Evolutionary conservation across 2,329 filamentous ascomycete genomes (phyloP).

Genomic region (Amauroascus verrucosus): DNA sequence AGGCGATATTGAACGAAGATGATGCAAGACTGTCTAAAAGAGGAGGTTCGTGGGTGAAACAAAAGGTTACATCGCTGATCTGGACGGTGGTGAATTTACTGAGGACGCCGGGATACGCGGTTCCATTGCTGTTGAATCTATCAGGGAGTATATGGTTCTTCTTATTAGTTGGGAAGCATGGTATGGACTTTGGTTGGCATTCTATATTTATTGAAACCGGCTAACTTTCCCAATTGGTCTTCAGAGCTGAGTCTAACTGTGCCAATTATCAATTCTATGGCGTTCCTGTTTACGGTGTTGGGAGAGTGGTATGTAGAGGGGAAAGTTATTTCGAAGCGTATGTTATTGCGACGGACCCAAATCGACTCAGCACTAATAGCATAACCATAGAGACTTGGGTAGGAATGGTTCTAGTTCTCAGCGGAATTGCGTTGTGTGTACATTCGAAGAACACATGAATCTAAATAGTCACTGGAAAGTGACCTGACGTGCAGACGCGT

Average conservation of each 20-base stretch:
- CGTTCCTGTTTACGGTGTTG: constrained; percentile 89
- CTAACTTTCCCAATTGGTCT: background rate
- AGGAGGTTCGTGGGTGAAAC: constrained; percentile 49
- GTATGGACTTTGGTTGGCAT: constrained; percentile 38
- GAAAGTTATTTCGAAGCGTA: constrained; percentile 77
- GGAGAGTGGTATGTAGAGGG: constrained; percentile 92
- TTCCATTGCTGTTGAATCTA: constrained; percentile 76
- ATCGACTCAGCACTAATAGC: no score
- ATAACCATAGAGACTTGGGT: constrained; percentile 61
- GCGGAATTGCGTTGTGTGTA: constrained; percentile 75
- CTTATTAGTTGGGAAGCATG: constrained; percentile 79
- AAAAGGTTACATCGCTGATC: constrained; percentile 53
- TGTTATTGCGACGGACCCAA: constrained; percentile 21
- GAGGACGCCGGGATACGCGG: constrained; percentile 68
- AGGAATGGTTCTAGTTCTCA: constrained; percentile 68
- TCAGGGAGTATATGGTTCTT: constrained; percentile 97
- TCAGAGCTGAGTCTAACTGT: constrained; percentile 84
- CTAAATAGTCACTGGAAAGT: no score
- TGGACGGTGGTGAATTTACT: constrained; percentile 72
- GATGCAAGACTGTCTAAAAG: constrained; percentile 14
- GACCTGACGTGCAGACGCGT: no score
- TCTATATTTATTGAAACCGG: background rate
- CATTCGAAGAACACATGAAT: constrained; percentile 33
- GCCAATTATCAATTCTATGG: constrained; percentile 86
- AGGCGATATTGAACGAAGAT: constrained; percentile 16